Base-by-base conservation (phyloP, 495 filamentous ascomycete species). In the Xylaria scruposa region DNA sequence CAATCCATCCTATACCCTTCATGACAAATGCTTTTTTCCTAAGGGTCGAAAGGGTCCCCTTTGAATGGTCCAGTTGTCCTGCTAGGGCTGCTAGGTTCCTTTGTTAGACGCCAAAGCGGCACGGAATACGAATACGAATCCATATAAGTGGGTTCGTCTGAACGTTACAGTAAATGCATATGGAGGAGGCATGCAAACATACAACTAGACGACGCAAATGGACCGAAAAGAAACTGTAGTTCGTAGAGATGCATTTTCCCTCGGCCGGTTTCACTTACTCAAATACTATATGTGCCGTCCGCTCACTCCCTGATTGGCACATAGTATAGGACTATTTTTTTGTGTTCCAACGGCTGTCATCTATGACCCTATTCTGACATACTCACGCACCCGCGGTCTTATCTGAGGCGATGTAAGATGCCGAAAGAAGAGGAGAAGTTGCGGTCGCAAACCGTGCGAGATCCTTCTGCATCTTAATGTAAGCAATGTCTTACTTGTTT, bases 61-160 rank as follows among this genome's bases (percentile, higher is more conserved):
- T 56, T 17, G 24, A 15, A 56, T 56, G 53, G 29, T 33, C 58
- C 31, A 38, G 31, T 59, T 59, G 17, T 21, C 31, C 31, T 29
- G 31, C 54, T 33, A 58, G 38, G 38, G 10, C 38, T 42, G 38
- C 38, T 42, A 42, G 38, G 38, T 42, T 42, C 38, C 38, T 42
- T 42, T 42, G 38, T 42, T 42, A 42, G 38, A 42, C 38, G 38
- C 38, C 38, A 42, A 42, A 42, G 38, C 38, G 38, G 38, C 38
- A 13, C 12, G 21, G 53, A 69, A 69, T 69, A 69, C 67, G 67
- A 69, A 69, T 69, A 69, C 67, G 67, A 60, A 54, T 51, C 49
- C 17, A 67, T 13, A 56, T 56, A 56, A 56, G 53, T 26, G 53
- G 53, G 51, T 24, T 53, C 53, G 9, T 12, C 53, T 56, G 13